Evolutionary conservation across 345 rosid genomes (phyloP).

Genomic region (Acer campestre): DNA sequence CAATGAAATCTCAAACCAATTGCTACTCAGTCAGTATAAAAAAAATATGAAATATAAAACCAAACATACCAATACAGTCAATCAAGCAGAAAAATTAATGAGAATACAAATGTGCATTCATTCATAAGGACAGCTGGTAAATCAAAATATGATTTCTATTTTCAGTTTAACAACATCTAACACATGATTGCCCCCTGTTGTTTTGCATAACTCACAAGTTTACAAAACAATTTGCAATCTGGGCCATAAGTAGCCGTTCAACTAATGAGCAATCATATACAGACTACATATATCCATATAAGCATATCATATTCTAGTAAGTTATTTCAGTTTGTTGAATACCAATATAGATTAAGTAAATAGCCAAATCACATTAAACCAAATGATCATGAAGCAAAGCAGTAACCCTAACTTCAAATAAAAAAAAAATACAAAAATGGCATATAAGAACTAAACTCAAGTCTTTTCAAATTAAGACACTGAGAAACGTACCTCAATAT

Average conservation of each 20-base stretch:
- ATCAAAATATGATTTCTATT: background rate
- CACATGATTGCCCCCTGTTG: background rate
- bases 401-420: background rate
- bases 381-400: background rate
- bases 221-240: background rate
- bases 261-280: background rate
- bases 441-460: background rate
- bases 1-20: background rate
- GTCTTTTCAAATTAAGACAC: background rate
- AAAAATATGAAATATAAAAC: background rate
- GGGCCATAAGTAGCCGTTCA: background rate
- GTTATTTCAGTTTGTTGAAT: background rate
- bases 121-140: background rate
- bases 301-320: background rate
- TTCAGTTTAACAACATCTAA: background rate
- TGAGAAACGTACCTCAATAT: constrained; percentile 59
- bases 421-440: background rate
- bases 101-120: background rate
- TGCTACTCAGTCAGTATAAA: background rate
- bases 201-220: background rate
- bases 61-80: background rate
- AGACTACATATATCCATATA: background rate
- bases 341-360: background rate
- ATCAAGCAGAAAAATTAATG: background rate
- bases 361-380: constrained; percentile 12